A percentile compares a stretch with the other conserved stretches of the same genome.
Conservation (phyloP, 1,284 basidiomycete species). For the Pseudomicrostroma phylloplanum region DNA sequence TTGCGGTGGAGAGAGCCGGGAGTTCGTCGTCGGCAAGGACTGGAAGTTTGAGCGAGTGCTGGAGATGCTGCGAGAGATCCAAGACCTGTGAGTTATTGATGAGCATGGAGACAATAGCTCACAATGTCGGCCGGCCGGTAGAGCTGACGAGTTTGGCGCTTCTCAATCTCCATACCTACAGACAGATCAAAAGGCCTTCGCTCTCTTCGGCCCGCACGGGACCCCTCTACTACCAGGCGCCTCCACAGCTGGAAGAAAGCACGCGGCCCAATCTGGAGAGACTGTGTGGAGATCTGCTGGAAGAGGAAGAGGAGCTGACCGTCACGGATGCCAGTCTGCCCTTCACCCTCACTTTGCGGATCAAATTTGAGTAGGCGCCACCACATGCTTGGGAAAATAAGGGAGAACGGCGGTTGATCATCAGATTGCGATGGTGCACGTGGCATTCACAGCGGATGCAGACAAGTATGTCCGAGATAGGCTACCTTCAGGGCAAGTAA, state of each 20-base stretch:
- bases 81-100: slow-evolving; percentile 32
- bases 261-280: slow-evolving; percentile 84
- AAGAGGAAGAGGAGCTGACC: slow-evolving; percentile 67
- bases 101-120: not conserved
- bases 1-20: slow-evolving; percentile 71
- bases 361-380: slow-evolving; percentile 4
- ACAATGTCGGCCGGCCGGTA: slow-evolving; percentile 33
- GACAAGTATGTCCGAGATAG: too few relatives aligned
- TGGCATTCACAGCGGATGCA: too few relatives aligned
- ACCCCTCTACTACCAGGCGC: slow-evolving; percentile 82
- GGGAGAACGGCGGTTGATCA: too few relatives aligned
- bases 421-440: too few relatives aligned
- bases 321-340: slow-evolving; percentile 84
- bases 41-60: slow-evolving; percentile 29
- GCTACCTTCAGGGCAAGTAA: too few relatives aligned
- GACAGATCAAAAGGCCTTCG: slow-evolving; percentile 35
- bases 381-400: too few relatives aligned
- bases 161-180: slow-evolving; percentile 11
- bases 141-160: not conserved
- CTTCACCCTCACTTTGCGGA: slow-evolving; percentile 55
- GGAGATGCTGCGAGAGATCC: slow-evolving; percentile 28
- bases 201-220: slow-evolving; percentile 23
- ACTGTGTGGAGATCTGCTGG: slow-evolving; percentile 71
- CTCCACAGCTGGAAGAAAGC: slow-evolving; percentile 76
- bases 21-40: slow-evolving; percentile 15